Base-by-base conservation (phyloP, 2,329 filamentous ascomycete species). In the Harringtonia lauricola region DNA sequence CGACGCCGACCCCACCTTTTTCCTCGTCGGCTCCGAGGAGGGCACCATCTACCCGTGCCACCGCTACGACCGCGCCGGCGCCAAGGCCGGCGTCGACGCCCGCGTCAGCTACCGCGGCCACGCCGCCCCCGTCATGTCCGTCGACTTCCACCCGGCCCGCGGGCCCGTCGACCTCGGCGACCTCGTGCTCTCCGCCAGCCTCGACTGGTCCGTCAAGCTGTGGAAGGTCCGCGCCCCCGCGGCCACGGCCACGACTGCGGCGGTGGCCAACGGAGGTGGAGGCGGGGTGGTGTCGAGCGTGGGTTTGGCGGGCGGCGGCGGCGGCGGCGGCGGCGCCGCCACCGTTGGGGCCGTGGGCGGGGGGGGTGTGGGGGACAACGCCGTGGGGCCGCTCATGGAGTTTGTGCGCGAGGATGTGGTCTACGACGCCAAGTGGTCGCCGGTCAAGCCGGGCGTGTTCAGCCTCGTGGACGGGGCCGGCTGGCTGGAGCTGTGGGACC, bases 141-240 rank as follows among this genome's bases (percentile, higher is more conserved):
- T 95, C 13, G 84, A 92, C 60, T 98, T 96, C 67, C 92, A 98
- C 59, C 92, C 92, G 2, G 83, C 87, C 4, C 80, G 86, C 42
- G 94, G 92, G 1, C 88, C 89, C 3, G 82, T 98, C 41, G 94
- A 98, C 63, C 79, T 98, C 7, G 89, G 90, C 24, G 94, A 98
- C 57, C 70, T 98, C 7, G 86, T 96, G 47, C 76, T 98, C 40
- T 89, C 83, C n/a, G 85, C 86, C 4, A 90, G 85, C 36, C 72
- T 98, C 8, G 92, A 98, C 66, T 98, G 92, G 92, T 94, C 83
- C 53, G 88, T 95, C 53, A 95, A 94, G 65, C 70, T 98, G 15
- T 98, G 92, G 92, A 92, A 92, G 62, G 84, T 94, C 14, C 83
- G 88, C 34, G 82, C 86, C 2, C 85, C 86, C 1, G 83, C 83